Evolutionary conservation across 2,329 filamentous ascomycete species (phyloP).

Genomic region (Apiospora koreana): DNA sequence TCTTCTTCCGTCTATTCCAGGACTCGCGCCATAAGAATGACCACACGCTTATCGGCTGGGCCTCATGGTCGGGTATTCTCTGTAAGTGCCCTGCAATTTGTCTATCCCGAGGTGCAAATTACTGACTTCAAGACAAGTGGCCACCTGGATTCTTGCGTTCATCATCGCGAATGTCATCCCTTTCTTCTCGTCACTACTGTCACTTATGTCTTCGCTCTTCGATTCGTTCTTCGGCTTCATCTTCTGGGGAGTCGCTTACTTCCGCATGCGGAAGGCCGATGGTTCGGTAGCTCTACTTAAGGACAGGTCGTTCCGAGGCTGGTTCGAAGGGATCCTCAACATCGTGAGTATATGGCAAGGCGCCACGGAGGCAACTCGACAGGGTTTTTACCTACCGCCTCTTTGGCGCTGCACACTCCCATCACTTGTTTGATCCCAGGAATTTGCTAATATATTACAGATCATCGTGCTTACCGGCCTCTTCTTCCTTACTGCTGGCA

Average conservation of each 20-base stretch:
- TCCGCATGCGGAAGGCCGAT: constrained; percentile 72
- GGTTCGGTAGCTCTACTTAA: constrained; percentile 54
- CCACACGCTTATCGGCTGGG: constrained; percentile 83
- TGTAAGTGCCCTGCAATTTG: constrained; percentile 35
- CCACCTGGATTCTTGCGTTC: constrained; percentile 84
- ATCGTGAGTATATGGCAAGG: constrained; percentile 34
- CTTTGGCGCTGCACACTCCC: neutral
- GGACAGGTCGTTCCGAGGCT: constrained; percentile 53
- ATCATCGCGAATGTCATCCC: constrained; percentile 92
- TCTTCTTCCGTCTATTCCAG: constrained; percentile 88
- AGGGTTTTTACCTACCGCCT: too few species aligned
- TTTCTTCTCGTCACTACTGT: constrained; percentile 81
- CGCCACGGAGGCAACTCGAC: neutral
- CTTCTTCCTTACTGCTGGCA: constrained; percentile 81
- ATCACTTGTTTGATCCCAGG: neutral
- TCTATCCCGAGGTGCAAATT: neutral
- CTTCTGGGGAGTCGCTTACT: constrained; percentile 85
- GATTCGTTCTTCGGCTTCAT: constrained; percentile 95
- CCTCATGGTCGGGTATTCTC: constrained; percentile 74
- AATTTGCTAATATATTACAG: constrained; percentile 3
- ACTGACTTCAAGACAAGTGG: constrained; percentile 38
- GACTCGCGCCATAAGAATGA: constrained; percentile 76
- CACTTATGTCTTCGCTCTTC: constrained; percentile 83
- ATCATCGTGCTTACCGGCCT: constrained; percentile 72
- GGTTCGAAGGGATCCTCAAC: constrained; percentile 65